Evolutionary conservation across 345 rosid species (phyloP).

Genomic region (Eucalyptus marginata): DNA sequence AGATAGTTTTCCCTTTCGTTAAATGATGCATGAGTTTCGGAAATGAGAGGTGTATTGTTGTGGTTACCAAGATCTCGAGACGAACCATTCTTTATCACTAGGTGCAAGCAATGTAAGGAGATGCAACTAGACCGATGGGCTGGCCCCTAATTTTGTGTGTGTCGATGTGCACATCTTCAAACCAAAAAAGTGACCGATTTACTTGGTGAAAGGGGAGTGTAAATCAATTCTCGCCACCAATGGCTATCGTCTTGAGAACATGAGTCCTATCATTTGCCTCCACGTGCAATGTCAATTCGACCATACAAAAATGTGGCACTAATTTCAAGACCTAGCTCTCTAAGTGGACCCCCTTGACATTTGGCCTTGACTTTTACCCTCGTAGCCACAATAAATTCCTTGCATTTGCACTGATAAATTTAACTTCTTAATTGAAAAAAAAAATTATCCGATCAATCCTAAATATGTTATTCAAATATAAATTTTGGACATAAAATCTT

Average conservation of each 20-base stretch:
- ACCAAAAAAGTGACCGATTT: background rate
- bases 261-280: background rate
- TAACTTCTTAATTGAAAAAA: background rate
- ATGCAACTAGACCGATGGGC: background rate
- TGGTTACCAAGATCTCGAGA: background rate
- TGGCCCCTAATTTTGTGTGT: background rate
- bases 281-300: background rate
- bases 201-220: background rate
- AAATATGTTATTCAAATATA: background rate
- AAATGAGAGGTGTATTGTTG: background rate
- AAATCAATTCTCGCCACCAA: background rate
- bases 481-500: background rate
- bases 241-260: background rate
- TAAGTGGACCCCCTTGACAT: background rate
- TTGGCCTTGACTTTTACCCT: background rate
- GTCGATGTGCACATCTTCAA: background rate
- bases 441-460: fast-evolving
- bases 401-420: fast-evolving
- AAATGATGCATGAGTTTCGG: background rate
- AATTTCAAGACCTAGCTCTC: background rate
- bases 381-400: background rate
- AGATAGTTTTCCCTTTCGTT: background rate
- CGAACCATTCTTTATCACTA: background rate
- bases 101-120: background rate
- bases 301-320: background rate